Evolutionary conservation across 805 yeast species (phyloP).

Genomic region (Sporopachydermia quercuum): DNA sequence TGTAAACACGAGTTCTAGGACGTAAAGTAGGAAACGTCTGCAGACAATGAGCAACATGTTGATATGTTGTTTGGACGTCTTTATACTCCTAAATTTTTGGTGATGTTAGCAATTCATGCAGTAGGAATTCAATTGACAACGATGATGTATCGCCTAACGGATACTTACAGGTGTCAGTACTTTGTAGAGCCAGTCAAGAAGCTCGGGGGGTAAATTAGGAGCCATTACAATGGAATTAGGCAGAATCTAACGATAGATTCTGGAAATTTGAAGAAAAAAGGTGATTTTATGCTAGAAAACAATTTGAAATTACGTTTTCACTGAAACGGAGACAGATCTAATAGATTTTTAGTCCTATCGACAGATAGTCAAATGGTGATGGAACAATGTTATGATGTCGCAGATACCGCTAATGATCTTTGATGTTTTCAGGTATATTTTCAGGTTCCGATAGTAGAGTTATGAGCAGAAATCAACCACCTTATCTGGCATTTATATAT

Average conservation of each 20-base stretch:
- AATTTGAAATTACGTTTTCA: constrained; percentile 8
- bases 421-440: too few species aligned
- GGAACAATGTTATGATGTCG: too few species aligned
- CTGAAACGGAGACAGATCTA: too few species aligned
- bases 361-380: too few species aligned
- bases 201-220: constrained; percentile 23
- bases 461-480: too few species aligned
- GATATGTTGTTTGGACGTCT: constrained; percentile 42
- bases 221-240: constrained; percentile 9
- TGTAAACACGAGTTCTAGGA: constrained; percentile 55
- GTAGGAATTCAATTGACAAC: background rate
- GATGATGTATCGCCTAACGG: background rate
- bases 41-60: constrained; percentile 45
- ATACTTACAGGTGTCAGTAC: constrained; percentile 33
- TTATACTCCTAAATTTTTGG: constrained; percentile 28
- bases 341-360: too few species aligned
- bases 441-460: too few species aligned
- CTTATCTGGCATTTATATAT: too few species aligned
- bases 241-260: constrained; percentile 4
- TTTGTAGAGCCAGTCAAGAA: constrained; percentile 42
- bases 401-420: too few species aligned
- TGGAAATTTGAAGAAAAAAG: constrained; percentile 5
- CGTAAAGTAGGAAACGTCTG: constrained; percentile 35
- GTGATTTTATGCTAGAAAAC: constrained; percentile 6
- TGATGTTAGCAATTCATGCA: too few species aligned